Conservation (phyloP, 2,329 filamentous ascomycete genomes). For the Ceratocystiopsis minuta region DNA sequence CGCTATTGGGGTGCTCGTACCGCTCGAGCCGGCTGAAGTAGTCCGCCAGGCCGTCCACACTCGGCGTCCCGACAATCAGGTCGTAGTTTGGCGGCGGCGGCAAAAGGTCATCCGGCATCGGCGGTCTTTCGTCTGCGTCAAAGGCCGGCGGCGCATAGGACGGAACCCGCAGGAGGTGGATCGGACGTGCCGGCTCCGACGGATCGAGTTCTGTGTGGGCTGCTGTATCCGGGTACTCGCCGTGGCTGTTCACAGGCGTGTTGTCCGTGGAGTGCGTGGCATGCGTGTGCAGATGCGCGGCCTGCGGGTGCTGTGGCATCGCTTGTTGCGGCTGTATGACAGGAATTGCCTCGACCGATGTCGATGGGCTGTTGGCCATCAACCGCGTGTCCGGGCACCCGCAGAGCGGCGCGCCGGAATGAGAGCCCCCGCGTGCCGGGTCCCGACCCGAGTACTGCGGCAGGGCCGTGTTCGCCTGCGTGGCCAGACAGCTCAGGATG, state of each 20-base stretch:
- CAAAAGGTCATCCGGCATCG: conserved; percentile 25
- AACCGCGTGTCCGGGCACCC: conserved; percentile 31
- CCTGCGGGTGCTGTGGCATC: conserved; percentile 23
- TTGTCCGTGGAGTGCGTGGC: conserved; percentile 1
- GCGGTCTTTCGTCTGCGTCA: conserved; percentile 60
- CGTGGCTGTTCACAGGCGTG: not conserved
- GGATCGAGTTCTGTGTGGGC: conserved; percentile 10
- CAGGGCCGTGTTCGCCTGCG: conserved; percentile 70
- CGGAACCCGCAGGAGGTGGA: conserved; percentile 66
- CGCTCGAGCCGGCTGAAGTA: conserved; percentile 71
- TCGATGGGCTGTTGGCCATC: too few species aligned
- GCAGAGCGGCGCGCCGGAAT: conserved; percentile 29
- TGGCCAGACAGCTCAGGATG: conserved; percentile 83
- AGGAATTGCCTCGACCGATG: too few species aligned
- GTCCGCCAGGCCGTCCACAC: conserved; percentile 57
- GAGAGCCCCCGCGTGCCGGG: conserved; percentile 24
- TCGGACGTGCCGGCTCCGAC: conserved; percentile 40
- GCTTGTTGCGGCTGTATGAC: too few species aligned
- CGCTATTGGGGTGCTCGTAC: conserved; percentile 30
- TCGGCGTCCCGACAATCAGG: conserved; percentile 49
- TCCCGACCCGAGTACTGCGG: conserved; percentile 53
- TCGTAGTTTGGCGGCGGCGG: conserved; percentile 81
- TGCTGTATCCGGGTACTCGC: conserved; percentile 13
- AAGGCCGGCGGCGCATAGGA: conserved; percentile 82
- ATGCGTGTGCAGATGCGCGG: conserved; percentile 29